These are phyloP conservation scores for Myxozyma kluyveri DNA, from an alignment of 805 yeast species.

Conservation along the genomic window DNA sequence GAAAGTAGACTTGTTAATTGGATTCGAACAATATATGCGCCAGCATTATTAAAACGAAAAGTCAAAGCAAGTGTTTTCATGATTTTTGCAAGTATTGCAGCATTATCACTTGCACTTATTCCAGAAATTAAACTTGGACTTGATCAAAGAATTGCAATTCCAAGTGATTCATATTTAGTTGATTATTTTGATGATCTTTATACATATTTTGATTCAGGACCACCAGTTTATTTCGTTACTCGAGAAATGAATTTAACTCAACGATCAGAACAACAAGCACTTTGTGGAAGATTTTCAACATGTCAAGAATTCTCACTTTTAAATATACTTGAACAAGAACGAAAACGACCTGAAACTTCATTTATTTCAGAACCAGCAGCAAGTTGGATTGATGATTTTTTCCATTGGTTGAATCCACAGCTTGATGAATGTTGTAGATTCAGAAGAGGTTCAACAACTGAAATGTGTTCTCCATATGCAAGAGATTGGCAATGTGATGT, in stretches of 20 bases:
- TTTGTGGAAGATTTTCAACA: constrained; percentile 85
- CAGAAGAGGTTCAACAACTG: constrained; percentile 48
- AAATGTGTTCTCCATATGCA: constrained; percentile 40
- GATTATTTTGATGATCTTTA: constrained; percentile 76
- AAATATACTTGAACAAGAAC: constrained; percentile 81
- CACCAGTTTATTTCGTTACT: constrained; percentile 87
- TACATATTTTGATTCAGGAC: constrained; percentile 75
- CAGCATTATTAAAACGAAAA: constrained; percentile 51
- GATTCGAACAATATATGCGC: constrained; percentile 56
- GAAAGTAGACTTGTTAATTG: constrained; percentile 38
- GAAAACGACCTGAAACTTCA: constrained; percentile 60
- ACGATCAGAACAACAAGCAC: constrained; percentile 59
- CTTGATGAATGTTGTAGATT: constrained; percentile 82
- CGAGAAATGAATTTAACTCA: constrained; percentile 61
- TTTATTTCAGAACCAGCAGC: constrained; percentile 79
- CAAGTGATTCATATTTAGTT: constrained; percentile 75
- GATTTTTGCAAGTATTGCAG: constrained; percentile 60
- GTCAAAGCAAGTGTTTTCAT: constrained; percentile 50
- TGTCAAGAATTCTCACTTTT: constrained; percentile 77
- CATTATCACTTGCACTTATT: constrained; percentile 63
- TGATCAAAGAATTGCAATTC: constrained; percentile 87
- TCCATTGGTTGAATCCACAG: constrained; percentile 82
- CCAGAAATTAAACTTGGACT: constrained; percentile 76
- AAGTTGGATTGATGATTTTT: constrained; percentile 89
- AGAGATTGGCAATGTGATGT: constrained; percentile 51